Conservation (phyloP, 2,329 filamentous ascomycete species). For the Stemphylium beticola region DNA sequence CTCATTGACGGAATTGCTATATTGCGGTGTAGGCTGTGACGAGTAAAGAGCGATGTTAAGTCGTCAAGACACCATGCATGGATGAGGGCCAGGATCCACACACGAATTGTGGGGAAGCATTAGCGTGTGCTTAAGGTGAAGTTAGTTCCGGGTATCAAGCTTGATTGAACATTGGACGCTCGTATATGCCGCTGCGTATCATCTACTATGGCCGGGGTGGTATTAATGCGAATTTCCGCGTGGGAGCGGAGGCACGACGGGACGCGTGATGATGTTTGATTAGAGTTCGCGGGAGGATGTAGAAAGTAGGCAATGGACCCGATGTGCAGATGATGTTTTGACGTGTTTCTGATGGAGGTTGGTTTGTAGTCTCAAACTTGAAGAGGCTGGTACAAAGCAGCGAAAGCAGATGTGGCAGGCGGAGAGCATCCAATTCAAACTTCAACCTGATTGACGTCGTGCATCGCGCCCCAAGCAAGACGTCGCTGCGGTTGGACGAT, state of each 20-base stretch:
- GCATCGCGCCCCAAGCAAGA: no score
- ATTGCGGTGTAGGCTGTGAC: slow-evolving; percentile 12
- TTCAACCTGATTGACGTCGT: neutral
- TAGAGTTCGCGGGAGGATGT: neutral
- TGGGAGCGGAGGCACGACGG: neutral
- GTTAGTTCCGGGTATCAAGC: slow-evolving; percentile 13
- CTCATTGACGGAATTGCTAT: slow-evolving; percentile 16
- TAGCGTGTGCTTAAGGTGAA: slow-evolving; percentile 10
- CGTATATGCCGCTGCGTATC: slow-evolving; percentile 10
- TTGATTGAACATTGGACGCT: slow-evolving; percentile 15
- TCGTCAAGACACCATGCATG: slow-evolving; percentile 6
- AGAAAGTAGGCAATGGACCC: neutral
- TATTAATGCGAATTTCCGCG: neutral
- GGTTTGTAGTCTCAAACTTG: neutral
- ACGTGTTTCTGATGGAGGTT: neutral
- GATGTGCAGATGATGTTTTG: slow-evolving; percentile 1
- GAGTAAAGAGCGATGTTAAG: slow-evolving; percentile 11
- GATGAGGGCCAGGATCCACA: slow-evolving; percentile 16
- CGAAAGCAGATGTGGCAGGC: no score
- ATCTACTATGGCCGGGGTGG: neutral
- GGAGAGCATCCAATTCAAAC: no score
- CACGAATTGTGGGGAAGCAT: slow-evolving; percentile 25
- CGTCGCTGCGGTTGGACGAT: no score
- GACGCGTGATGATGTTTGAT: neutral
- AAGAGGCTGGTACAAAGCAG: neutral